Conservation (phyloP, 805 yeast species). For the Diddensiella transvaalensis region DNA sequence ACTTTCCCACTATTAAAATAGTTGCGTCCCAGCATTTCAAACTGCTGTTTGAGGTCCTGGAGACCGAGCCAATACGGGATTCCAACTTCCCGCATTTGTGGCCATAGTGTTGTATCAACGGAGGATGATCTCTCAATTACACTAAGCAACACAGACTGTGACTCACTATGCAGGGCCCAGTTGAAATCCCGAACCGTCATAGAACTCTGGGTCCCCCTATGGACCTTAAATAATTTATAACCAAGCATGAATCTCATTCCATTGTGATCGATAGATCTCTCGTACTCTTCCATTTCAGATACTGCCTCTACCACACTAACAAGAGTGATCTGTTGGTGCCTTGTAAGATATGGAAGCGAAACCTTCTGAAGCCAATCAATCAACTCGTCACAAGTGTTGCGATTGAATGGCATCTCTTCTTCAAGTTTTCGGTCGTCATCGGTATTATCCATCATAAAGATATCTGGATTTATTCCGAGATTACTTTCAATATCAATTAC, state of each 20-base stretch:
- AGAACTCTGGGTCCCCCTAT: slow-evolving; percentile 45
- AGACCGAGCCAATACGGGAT: slow-evolving; percentile 66
- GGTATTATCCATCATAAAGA: slow-evolving; percentile 24
- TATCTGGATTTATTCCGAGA: slow-evolving; percentile 31
- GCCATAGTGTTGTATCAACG: slow-evolving; percentile 46
- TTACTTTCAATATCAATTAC: slow-evolving; percentile 32
- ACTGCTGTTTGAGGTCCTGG: slow-evolving; percentile 43
- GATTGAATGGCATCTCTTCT: slow-evolving; percentile 3
- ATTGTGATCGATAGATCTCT: slow-evolving; percentile 49
- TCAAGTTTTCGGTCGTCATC: slow-evolving; percentile 6
- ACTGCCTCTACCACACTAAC: slow-evolving; percentile 65
- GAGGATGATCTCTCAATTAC: slow-evolving; percentile 40
- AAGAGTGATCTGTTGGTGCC: slow-evolving; percentile 88
- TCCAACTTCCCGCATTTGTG: slow-evolving; percentile 54
- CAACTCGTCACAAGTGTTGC: slow-evolving; percentile 37
- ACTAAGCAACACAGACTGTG: slow-evolving; percentile 62
- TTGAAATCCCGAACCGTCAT: slow-evolving; percentile 75
- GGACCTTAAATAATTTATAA: slow-evolving; percentile 59
- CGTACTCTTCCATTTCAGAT: slow-evolving; percentile 47
- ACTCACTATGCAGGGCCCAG: slow-evolving; percentile 85
- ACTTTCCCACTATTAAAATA: slow-evolving; percentile 57
- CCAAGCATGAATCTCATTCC: slow-evolving; percentile 73
- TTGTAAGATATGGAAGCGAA: slow-evolving; percentile 74
- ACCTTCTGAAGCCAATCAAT: slow-evolving; percentile 58
- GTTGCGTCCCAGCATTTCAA: slow-evolving; percentile 70